Conservation (phyloP, 2,329 filamentous ascomycete genomes). For the Onygenales sp. region DNA sequence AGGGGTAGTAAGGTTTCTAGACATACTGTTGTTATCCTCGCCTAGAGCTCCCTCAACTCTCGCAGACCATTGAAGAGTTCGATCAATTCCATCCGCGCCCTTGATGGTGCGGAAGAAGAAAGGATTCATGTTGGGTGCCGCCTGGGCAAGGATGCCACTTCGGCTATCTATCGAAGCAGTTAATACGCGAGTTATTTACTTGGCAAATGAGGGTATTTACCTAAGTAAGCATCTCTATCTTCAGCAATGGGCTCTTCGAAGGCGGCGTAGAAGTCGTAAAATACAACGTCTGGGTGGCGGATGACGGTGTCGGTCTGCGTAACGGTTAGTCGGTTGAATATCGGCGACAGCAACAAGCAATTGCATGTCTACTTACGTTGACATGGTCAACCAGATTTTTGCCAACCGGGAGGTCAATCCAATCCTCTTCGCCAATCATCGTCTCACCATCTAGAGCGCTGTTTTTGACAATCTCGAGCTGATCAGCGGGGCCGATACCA, state of each 20-base stretch:
- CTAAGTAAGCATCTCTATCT: slow-evolving; percentile 33
- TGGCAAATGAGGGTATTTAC: slow-evolving; percentile 7
- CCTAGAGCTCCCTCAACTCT: slow-evolving; percentile 1
- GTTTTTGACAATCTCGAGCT: slow-evolving; percentile 36
- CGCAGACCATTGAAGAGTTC: slow-evolving; percentile 7
- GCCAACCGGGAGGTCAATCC: slow-evolving; percentile 45
- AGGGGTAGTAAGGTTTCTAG: neutral
- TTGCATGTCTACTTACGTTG: slow-evolving; percentile 9
- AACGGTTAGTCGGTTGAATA: neutral
- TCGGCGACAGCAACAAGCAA: neutral
- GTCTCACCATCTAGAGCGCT: slow-evolving; percentile 33
- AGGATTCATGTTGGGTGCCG: slow-evolving; percentile 6
- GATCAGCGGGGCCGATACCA: slow-evolving; percentile 54
- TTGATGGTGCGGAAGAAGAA: neutral
- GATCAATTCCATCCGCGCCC: slow-evolving; percentile 4
- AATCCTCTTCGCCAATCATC: slow-evolving; percentile 35
- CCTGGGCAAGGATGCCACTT: slow-evolving; percentile 15
- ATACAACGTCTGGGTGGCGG: slow-evolving; percentile 42
- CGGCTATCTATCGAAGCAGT: neutral
- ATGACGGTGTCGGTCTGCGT: slow-evolving; percentile 46
- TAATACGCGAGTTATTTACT: slow-evolving; percentile 10
- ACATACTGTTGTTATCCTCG: neutral
- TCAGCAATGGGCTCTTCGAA: slow-evolving; percentile 37
- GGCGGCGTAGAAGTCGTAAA: slow-evolving; percentile 58
- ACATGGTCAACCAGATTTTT: slow-evolving; percentile 44